Conservation (phyloP, 129 eudicot species). For the Centaurea solstitialis region DNA sequence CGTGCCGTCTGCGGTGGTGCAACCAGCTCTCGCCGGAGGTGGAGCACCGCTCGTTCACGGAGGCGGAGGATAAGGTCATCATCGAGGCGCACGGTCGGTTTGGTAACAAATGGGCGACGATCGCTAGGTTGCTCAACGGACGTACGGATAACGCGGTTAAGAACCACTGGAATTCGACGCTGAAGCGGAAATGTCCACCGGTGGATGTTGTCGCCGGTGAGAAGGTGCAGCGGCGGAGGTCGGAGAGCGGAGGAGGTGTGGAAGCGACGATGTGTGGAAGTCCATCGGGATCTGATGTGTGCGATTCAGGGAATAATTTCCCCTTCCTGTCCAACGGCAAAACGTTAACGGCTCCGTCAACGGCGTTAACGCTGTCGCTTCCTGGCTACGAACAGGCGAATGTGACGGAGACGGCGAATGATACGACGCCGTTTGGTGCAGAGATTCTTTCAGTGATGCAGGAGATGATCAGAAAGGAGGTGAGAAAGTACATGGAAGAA, state of each 20-base stretch:
- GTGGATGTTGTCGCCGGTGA: neutral
- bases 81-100: conserved; percentile 36
- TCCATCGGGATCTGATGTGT: conserved; percentile 33
- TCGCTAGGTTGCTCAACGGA: conserved; percentile 38
- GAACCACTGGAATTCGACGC: conserved; percentile 51
- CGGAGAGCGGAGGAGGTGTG: conserved; percentile 16
- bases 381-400: conserved; percentile 23
- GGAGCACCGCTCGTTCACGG: conserved; percentile 49
- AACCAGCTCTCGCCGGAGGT: conserved; percentile 53
- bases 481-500: conserved; percentile 28
- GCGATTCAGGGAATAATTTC: conserved; percentile 15
- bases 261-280: conserved; percentile 7
- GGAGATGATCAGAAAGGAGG: conserved; percentile 34
- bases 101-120: conserved; percentile 47
- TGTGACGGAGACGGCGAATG: neutral
- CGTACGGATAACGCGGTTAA: conserved; percentile 48
- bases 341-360: conserved; percentile 13
- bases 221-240: conserved; percentile 16
- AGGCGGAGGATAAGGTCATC: conserved; percentile 38
- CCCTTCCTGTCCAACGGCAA: neutral
- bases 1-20: conserved; percentile 48
- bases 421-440: conserved; percentile 23
- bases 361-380: conserved; percentile 23
- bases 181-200: conserved; percentile 33
- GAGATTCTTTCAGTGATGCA: conserved; percentile 28